Percentiles rank a stretch among this genome's conserved stretches.
phyloP scores from a whole-genome alignment of 2,329 filamentous ascomycete species.

The Claviceps sp. region DNA sequence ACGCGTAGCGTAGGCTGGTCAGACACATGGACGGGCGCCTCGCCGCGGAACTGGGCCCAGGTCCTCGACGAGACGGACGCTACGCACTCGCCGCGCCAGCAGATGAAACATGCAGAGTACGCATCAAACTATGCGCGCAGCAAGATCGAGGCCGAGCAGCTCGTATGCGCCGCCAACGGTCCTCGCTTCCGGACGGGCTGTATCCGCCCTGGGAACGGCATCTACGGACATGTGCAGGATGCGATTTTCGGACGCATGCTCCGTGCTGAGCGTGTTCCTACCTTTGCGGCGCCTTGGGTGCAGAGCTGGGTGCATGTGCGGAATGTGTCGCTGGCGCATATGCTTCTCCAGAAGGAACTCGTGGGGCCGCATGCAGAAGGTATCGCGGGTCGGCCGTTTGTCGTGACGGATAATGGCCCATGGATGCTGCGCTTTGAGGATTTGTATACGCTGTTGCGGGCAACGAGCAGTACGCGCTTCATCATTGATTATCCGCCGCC shows the following conservation, averaged over 20 bases:
- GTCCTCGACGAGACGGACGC: constrained; percentile 32
- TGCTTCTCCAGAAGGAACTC: constrained; percentile 38
- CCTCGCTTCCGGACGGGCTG: constrained; percentile 35
- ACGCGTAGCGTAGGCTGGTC: constrained; percentile 29
- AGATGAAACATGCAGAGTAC: constrained; percentile 22
- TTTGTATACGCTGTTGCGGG: constrained; percentile 21
- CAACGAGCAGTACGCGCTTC: constrained; percentile 19
- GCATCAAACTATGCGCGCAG: constrained; percentile 36
- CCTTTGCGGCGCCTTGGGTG: constrained; percentile 30
- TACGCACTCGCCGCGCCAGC: constrained; percentile 21
- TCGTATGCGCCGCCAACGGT: constrained; percentile 31
- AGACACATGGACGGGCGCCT: constrained; percentile 21
- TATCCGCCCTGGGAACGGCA: constrained; percentile 38
- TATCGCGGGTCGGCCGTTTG: constrained; percentile 33
- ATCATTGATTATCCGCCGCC: constrained; percentile 20
- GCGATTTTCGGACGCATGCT: constrained; percentile 18
- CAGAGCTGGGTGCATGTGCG: constrained; percentile 37
- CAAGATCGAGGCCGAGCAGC: constrained; percentile 37
- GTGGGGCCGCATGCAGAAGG: constrained; percentile 20
- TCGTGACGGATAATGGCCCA: constrained; percentile 36
- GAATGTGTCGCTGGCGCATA: constrained; percentile 40
- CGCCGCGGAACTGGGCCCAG: constrained; percentile 29
- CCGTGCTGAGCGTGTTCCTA: constrained; percentile 21
- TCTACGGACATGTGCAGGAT: constrained; percentile 36
- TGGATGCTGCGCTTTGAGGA: constrained; percentile 25